Evolutionary conservation across 805 yeast genomes (phyloP), one percentile per base, ranked within the genome.

Genomic region (Candida parachauliodes): DNA sequence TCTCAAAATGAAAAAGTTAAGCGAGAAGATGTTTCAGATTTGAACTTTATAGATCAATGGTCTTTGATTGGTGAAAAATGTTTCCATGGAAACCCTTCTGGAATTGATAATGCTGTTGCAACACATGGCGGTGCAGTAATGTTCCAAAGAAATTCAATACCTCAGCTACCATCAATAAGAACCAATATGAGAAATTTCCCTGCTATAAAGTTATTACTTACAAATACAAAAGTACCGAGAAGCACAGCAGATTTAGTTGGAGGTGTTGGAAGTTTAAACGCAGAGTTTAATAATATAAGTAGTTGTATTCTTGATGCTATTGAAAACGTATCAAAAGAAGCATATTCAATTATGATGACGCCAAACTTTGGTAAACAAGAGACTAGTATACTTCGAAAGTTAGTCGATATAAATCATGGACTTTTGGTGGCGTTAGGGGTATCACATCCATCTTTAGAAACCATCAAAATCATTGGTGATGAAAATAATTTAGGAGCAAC

Each of bases 41-140:
- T 80, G 18, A 60, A 67, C n/a, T 74, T 80, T 44, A 79, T 93
- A 43, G 91, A 91, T 47, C 62, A 70, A 5, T 89, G 96, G 95
- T 81, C 98, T 1, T 83, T 83, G 46, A 71, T 91, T 67, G 98
- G 97, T 26, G 98, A 93, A 59, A 83, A 83, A 55, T 88, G 97
- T 55, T 85, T 89, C 48, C 98, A 91, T 55, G 98, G 98, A 1
- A 88, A 85, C 50, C 98, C 98, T 7, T 82, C 94, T 14, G 98
- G 98, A 9, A 88, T 93, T 37, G 98, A 93, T 58, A 93, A 93
- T 54, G 88, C 96, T 0, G 97, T 91, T 34, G 94, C 98, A 2
- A 84, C 96, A 0, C 81, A 81, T 48, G 98, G 98, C 16, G 97
- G 97, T 32, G 98, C 98, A 0, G 95, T 93, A 1, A 70, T 82